Evolutionary conservation across 1,284 basidiomycete genomes (phyloP).

Genomic region (Hortiboletus rubellus): DNA sequence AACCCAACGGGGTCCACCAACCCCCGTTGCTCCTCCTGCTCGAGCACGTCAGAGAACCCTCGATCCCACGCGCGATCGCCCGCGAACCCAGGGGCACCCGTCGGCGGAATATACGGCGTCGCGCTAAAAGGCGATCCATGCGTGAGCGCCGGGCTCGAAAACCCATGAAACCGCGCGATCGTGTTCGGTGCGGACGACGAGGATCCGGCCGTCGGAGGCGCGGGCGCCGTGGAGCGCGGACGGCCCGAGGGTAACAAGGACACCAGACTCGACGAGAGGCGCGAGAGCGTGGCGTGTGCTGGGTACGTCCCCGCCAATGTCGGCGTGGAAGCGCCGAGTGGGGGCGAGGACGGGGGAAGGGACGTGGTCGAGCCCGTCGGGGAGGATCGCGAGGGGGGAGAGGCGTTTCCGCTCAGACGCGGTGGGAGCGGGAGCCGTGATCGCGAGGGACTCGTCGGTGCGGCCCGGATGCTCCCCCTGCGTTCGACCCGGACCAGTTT

Average conservation of each 20-base stretch:
- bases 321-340: neutral
- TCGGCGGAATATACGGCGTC: conserved; percentile 59
- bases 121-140: conserved; percentile 60
- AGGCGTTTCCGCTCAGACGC: conserved; percentile 21
- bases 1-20: conserved; percentile 23
- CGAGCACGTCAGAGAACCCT: conserved; percentile 44
- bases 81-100: conserved; percentile 77
- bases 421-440: conserved; percentile 27
- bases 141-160: conserved; percentile 29
- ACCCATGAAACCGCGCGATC: neutral
- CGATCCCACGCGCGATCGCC: conserved; percentile 62
- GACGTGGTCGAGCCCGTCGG: conserved; percentile 9
- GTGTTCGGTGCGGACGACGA: conserved; percentile 3
- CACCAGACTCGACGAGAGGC: conserved; percentile 30
- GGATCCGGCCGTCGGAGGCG: neutral
- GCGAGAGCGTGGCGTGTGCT: conserved; percentile 28
- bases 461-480: conserved; percentile 20
- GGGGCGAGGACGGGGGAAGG: conserved; percentile 11
- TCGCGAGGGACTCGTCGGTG: conserved; percentile 7
- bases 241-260: conserved; percentile 27
- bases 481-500: conserved; percentile 7
- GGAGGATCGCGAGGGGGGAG: conserved; percentile 24
- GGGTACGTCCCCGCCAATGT: conserved; percentile 9
- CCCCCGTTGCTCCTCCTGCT: conserved; percentile 31
- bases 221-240: conserved; percentile 6